Conservation (phyloP, 306 rosid species). For the Sicyos edulis region DNA sequence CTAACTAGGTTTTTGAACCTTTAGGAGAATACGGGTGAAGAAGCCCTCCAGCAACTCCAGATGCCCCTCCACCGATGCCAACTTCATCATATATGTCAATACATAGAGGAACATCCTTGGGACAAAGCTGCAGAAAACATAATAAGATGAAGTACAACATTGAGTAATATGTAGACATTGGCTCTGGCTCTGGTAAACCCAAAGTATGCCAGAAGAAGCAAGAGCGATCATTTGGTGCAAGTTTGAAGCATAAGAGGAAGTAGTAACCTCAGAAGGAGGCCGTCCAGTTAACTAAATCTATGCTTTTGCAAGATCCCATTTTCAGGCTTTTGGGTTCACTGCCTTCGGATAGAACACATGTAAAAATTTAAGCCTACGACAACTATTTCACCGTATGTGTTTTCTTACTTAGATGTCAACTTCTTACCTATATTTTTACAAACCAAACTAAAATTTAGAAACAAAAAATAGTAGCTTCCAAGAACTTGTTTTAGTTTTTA, state of each 20-base stretch:
- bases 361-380: too few relatives aligned
- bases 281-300: not conserved
- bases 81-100: conserved; percentile 71
- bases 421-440: too few relatives aligned
- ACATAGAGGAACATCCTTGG: conserved; percentile 47
- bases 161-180: not conserved
- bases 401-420: too few relatives aligned
- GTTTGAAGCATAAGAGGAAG: not conserved
- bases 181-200: not conserved
- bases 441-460: too few relatives aligned
- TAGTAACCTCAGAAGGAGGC: not conserved
- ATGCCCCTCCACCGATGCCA: conserved; percentile 92
- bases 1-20: conserved; percentile 31
- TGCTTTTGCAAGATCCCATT: not conserved
- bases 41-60: conserved; percentile 86
- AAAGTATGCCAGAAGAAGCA: not conserved
- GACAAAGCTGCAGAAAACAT: conserved; percentile 45
- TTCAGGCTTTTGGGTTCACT: not conserved
- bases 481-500: too few relatives aligned
- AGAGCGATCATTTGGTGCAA: too few relatives aligned
- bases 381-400: too few relatives aligned
- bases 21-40: conserved; percentile 95
- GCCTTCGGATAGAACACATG: not conserved
- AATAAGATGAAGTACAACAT: not conserved
- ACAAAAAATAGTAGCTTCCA: too few relatives aligned